Evolutionary conservation across 2,329 filamentous ascomycete species (phyloP).

Genomic region (Lasiodiplodia sp.): DNA sequence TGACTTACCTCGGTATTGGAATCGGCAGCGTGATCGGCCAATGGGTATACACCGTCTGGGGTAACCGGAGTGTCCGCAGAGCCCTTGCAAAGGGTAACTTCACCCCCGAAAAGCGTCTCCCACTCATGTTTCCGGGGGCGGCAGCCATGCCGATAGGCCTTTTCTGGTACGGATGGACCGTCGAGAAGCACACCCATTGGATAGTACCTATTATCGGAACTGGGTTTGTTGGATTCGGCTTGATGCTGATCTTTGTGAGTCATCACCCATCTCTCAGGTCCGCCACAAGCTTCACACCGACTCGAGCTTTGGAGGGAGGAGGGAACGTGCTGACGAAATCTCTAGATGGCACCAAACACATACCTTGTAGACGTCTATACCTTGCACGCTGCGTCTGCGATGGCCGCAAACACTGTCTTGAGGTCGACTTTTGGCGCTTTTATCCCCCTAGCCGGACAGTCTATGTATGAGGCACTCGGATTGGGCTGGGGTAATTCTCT

Average conservation of each 20-base stretch:
- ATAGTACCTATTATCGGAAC: constrained; percentile 48
- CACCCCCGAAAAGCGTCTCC: constrained; percentile 45
- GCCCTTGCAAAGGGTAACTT: constrained; percentile 44
- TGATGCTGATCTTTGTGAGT: constrained; percentile 44
- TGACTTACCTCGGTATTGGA: constrained; percentile 52
- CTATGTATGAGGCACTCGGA: constrained; percentile 50
- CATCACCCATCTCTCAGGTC: constrained; percentile 36
- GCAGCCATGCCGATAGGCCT: constrained; percentile 45
- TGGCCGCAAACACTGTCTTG: constrained; percentile 51
- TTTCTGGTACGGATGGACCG: constrained; percentile 49
- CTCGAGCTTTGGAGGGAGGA: not conserved
- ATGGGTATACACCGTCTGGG: constrained; percentile 40
- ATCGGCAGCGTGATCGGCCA: constrained; percentile 50
- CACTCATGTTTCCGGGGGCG: constrained; percentile 44
- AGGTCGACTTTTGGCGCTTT: constrained; percentile 48
- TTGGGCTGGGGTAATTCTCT: constrained; percentile 51
- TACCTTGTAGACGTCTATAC: constrained; percentile 54
- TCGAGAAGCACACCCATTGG: constrained; percentile 44
- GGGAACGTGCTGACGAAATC: not conserved
- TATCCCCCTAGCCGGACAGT: constrained; percentile 48
- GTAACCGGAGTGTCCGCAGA: constrained; percentile 42
- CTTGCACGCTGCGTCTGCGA: constrained; percentile 50
- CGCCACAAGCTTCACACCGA: not conserved
- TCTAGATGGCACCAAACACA: constrained; percentile 46
- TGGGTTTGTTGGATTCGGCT: constrained; percentile 43